Percentiles rank a stretch among this genome's conserved stretches.
These are phyloP conservation scores for Diaporthe eres DNA, from an alignment of 2,329 filamentous ascomycete genomes.

Conservation along the genomic window DNA sequence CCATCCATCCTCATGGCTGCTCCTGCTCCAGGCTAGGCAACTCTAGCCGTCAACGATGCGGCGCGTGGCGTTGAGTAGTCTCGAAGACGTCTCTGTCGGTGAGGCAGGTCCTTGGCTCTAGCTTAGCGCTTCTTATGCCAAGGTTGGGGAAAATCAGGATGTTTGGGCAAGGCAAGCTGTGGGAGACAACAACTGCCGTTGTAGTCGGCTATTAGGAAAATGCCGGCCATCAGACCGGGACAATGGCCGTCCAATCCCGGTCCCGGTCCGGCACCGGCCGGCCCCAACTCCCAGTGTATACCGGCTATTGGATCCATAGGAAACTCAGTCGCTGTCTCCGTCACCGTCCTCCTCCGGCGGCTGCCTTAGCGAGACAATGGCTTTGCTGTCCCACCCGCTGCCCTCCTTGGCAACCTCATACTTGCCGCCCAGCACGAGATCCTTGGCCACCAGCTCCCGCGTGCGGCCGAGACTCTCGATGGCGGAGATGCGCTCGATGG, in stretches of 20 bases:
- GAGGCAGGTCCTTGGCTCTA: slow-evolving; percentile 18
- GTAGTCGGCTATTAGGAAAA: slow-evolving; percentile 3
- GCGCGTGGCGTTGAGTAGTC: slow-evolving; percentile 32
- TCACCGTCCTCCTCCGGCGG: slow-evolving; percentile 56
- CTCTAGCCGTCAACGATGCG: slow-evolving; percentile 37
- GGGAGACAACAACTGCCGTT: slow-evolving; percentile 5
- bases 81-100: slow-evolving; percentile 1
- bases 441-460: slow-evolving; percentile 95
- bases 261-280: slow-evolving; percentile 4
- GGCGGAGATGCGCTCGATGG: slow-evolving; percentile 86
- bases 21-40: slow-evolving; percentile 1
- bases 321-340: neutral
- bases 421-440: slow-evolving; percentile 86
- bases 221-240: slow-evolving; percentile 1
- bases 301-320: neutral
- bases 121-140: slow-evolving; percentile 21
- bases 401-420: slow-evolving; percentile 72
- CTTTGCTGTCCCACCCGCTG: slow-evolving; percentile 53
- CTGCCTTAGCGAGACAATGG: slow-evolving; percentile 51
- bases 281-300: neutral
- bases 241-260: neutral
- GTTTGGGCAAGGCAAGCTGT: slow-evolving; percentile 1
- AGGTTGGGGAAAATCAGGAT: neutral
- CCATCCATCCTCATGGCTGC: neutral
- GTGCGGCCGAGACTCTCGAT: slow-evolving; percentile 95